Base-by-base conservation (phyloP, 2,329 filamentous ascomycete genomes). In the Coccinonectria pachysandricola region DNA sequence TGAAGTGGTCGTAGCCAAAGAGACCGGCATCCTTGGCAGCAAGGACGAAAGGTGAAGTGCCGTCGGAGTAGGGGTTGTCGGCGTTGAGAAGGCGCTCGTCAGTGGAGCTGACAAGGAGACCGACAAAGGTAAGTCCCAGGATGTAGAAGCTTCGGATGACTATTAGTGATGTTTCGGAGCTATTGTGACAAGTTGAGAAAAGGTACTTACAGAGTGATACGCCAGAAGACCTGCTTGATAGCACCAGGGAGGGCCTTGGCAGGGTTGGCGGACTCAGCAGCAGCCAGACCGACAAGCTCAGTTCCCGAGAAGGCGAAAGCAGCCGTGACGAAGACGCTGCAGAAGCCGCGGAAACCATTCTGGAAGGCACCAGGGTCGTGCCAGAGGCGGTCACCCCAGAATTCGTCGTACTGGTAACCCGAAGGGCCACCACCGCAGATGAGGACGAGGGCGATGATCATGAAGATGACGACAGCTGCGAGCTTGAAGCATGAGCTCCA, bases 181-280 rank as follows among this genome's bases (percentile, higher is more conserved):
- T 5, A 4, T n/a, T n/a, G n/a, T n/a, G n/a, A n/a, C n/a, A n/a
- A n/a, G n/a, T n/a, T n/a, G n/a, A n/a, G n/a, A n/a, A n/a, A n/a
- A n/a, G 0, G 4, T n/a, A 32, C 34, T 28, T 16, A 49, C 36
- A 65, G 48, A n/a, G 59, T 61, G 37, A 66, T 63, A 46, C 63
- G 60, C 62, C 62, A 65, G 40, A 65, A 66, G 16, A 66, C 79
- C 53, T 88, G 82, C 60, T 86, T 88, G 45, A 86, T 74, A 2
- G 84, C 83, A 12, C 74, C 77, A 1, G 84, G 84, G 1, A 92
- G 65, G 1, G 76, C 71, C 49, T 81, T 75, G 36, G 72, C 66
- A 1, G 78, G 78, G 44, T 81, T 79, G 4, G 50, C 54, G 0
- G 75, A 71, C 54, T 83, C 78, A 8, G 77, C 78, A 4, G 78